phyloP scores from a whole-genome alignment of 345 rosid species.

The Erucastrum elatum region DNA sequence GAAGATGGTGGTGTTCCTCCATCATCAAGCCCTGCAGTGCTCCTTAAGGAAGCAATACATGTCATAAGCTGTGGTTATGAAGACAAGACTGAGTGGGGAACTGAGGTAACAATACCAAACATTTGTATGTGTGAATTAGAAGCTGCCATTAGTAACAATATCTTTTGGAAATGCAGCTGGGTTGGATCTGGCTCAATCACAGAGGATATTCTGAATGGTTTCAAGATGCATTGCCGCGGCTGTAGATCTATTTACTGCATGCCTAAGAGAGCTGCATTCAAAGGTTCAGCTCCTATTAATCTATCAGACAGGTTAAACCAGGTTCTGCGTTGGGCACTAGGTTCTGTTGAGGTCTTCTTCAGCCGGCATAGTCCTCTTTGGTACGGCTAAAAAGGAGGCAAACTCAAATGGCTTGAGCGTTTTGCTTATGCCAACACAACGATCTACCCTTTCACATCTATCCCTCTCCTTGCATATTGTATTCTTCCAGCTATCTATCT shows the following conservation, averaged over 20 bases:
- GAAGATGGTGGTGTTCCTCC: slow-evolving; percentile 97
- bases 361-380: slow-evolving; percentile 86
- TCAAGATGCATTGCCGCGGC: slow-evolving; percentile 99
- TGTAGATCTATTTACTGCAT: slow-evolving; percentile 98
- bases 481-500: slow-evolving; percentile 87
- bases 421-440: slow-evolving; percentile 91
- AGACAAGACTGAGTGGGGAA: slow-evolving; percentile 99
- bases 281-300: slow-evolving; percentile 97
- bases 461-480: slow-evolving; percentile 92
- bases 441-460: slow-evolving; percentile 87
- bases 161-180: slow-evolving; percentile 56
- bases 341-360: slow-evolving; percentile 97
- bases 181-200: slow-evolving; percentile 99
- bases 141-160: too few relatives aligned
- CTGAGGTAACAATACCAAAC: slow-evolving; percentile 58
- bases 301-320: slow-evolving; percentile 94
- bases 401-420: slow-evolving; percentile 92
- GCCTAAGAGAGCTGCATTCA: slow-evolving; percentile 89
- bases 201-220: slow-evolving; percentile 94
- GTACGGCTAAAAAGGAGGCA: slow-evolving; percentile 92
- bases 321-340: slow-evolving; percentile 97
- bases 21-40: slow-evolving; percentile 91
- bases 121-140: background rate
- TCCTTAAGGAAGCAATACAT: slow-evolving; percentile 96
- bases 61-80: slow-evolving; percentile 96